phyloP scores from a whole-genome alignment of 2,329 filamentous ascomycete species.

The Lasiodiplodia sp. region DNA sequence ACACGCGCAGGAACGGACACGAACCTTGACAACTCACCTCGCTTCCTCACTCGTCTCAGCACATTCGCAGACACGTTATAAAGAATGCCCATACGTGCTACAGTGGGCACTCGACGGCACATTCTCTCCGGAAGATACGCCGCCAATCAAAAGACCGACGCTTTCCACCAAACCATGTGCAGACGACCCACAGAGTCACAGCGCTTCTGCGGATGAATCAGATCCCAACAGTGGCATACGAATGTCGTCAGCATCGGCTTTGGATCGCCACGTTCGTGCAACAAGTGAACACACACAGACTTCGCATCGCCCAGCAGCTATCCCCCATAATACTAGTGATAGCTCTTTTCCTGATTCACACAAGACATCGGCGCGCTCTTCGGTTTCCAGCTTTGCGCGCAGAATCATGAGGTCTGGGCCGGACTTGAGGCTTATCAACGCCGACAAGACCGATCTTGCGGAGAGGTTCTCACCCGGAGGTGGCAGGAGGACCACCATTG shows the following conservation, averaged over 20 bases:
- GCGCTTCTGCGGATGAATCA: neutral
- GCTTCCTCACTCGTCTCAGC: neutral
- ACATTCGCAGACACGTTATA: neutral
- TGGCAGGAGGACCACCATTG: neutral
- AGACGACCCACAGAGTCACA: neutral
- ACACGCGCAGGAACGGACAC: neutral
- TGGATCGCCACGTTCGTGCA: neutral
- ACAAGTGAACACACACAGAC: neutral
- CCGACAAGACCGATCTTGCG: conserved; percentile 20
- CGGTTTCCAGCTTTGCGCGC: conserved; percentile 39
- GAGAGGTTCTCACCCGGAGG: neutral
- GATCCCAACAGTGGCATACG: neutral
- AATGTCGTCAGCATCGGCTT: neutral
- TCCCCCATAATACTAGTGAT: neutral
- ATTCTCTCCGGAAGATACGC: neutral
- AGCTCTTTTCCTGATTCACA: neutral
- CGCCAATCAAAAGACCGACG: neutral
- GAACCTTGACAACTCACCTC: too few relatives aligned
- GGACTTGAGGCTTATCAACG: conserved; percentile 37
- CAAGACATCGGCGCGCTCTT: conserved; percentile 33
- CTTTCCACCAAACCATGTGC: neutral
- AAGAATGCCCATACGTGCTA: neutral
- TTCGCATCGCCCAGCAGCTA: neutral
- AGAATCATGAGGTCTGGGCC: conserved; percentile 37
- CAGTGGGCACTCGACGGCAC: neutral